Percentiles rank a stretch among this genome's conserved stretches.
These are phyloP conservation scores for Lathyrus oleraceus DNA, from an alignment of 306 rosid genomes.

Conservation along the genomic window DNA sequence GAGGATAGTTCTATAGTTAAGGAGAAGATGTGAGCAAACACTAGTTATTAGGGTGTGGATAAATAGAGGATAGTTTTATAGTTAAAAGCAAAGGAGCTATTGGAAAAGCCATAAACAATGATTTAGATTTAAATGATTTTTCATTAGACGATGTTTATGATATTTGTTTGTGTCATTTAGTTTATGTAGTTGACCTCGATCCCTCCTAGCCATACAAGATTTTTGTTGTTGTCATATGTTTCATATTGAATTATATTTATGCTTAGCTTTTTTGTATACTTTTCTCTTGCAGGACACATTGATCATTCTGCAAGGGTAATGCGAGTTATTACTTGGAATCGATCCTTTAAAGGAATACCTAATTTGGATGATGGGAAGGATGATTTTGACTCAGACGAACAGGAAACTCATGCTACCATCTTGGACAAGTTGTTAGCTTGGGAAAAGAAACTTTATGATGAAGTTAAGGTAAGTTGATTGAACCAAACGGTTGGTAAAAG, in stretches of 20 bases:
- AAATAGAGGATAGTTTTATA: neutral
- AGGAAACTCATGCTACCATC: conserved; percentile 89
- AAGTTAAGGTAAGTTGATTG: conserved; percentile 70
- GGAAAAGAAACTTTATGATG: conserved; percentile 96
- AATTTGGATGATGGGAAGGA: conserved; percentile 65
- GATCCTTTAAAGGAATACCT: conserved; percentile 69
- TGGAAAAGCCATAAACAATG: neutral
- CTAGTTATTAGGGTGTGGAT: neutral
- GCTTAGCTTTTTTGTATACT: neutral
- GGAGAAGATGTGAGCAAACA: neutral
- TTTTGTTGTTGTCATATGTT: neutral
- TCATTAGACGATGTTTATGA: neutral
- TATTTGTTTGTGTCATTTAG: neutral
- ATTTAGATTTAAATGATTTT: neutral
- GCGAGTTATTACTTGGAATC: conserved; percentile 95
- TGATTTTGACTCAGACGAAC: conserved; percentile 72
- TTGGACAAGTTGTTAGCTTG: conserved; percentile 95
- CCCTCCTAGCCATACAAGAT: neutral
- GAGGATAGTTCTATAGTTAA: neutral
- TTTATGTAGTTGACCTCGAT: neutral
- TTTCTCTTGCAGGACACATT: conserved; percentile 67
- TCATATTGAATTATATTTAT: conserved; percentile 5
- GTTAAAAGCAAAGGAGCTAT: neutral
- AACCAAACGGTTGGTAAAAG: neutral
- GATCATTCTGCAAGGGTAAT: conserved; percentile 92